Evolutionary conservation across 2,329 filamentous ascomycete genomes (phyloP).

Genomic region (Diaporthe humulicola): DNA sequence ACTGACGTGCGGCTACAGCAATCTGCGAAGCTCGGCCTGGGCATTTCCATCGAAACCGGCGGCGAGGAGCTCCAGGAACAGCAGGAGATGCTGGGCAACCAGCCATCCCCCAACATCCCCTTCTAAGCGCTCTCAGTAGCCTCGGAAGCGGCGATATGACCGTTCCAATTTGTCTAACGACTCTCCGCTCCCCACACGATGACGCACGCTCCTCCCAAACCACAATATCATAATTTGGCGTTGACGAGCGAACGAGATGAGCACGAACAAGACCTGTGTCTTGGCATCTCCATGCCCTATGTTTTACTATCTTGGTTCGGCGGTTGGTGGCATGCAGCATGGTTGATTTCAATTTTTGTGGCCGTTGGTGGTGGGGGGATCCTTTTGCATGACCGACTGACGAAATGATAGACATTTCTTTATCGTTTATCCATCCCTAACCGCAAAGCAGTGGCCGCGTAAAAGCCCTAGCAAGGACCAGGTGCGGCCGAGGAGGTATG

Average conservation of each 20-base stretch:
- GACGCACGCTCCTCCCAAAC: constrained; percentile 22
- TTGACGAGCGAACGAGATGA: constrained; percentile 31
- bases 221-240: constrained; percentile 36
- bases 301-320: constrained; percentile 31
- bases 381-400: constrained; percentile 34
- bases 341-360: constrained; percentile 27
- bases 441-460: constrained; percentile 28
- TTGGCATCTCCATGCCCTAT: constrained; percentile 14
- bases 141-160: background rate
- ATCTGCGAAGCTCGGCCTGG: constrained; percentile 93
- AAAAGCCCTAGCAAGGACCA: constrained; percentile 16
- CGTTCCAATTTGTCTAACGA: constrained; percentile 34
- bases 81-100: constrained; percentile 73
- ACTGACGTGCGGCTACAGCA: constrained; percentile 70
- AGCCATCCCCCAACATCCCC: constrained; percentile 71
- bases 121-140: constrained; percentile 62
- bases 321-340: constrained; percentile 37
- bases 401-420: constrained; percentile 37
- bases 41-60: constrained; percentile 89
- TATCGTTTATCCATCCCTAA: constrained; percentile 13
- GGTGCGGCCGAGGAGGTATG: background rate
- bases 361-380: constrained; percentile 25
- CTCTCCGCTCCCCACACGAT: constrained; percentile 45
- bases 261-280: constrained; percentile 27
- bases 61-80: constrained; percentile 90